Evolutionary conservation across 2,329 filamentous ascomycete genomes (phyloP), one percentile per base, ranked within the genome.

Genomic region (Huntiella abstrusa): DNA sequence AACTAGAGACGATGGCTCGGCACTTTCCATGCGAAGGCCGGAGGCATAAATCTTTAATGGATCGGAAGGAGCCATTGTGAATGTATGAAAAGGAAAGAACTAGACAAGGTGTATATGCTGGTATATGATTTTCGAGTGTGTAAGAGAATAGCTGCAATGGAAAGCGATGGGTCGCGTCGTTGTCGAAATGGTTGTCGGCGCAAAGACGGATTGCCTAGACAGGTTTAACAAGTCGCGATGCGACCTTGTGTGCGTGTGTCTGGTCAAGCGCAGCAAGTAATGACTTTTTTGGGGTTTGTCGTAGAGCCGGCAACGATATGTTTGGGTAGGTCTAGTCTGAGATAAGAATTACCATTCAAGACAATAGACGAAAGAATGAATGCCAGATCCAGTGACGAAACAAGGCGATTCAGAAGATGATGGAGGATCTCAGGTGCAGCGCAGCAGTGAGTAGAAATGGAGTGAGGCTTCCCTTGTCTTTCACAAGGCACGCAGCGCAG

Each of bases 11-110:
- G 42, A 64, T 38, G 55, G 54, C 52, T 66, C 61, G 51, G 68
- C 64, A 60, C 66, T 66, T 56, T 71, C 70, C 59, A 78, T 63
- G 57, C 66, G 60, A 58, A 78, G 62, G 60, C 75, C 75, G 53
- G 63, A 60, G 52, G 73, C 69, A 54, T 73, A 70, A 50, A 79
- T 65, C 53, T 66, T 62, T 57, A 78, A 65, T 51, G 64, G 15
- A 13, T 43, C 41, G 15, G 41, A 34, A 62, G 59, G n/a, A 61
- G 64, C 12, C 52, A 51, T 15, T 61, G 58, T 10, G 54, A 28
- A 33, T 34, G 35, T 33, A 5, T 45, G 15, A 17, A 40, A 40
- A 12, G 15, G 13, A 40, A n/a, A 40, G 7, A 12, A 40, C 16
- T 10, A 28, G 22, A 28, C 6, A 28, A 28, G 3, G 22, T 3